Base-by-base conservation (phyloP, 2,329 filamentous ascomycete genomes). In the Aspergillus texensis region DNA sequence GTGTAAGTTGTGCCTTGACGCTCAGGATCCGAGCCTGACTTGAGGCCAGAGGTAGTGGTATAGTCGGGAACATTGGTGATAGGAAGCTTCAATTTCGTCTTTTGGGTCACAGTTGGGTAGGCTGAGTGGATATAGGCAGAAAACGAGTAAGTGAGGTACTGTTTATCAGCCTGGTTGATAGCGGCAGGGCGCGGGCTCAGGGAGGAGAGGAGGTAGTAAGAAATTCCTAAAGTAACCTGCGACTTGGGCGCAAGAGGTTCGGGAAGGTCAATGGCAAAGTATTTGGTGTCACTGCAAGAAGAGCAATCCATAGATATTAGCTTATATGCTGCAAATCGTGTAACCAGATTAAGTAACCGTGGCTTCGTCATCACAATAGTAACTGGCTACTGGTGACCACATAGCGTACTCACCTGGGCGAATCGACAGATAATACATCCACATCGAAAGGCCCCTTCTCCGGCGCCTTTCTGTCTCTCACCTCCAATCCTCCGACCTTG, bases 51-150 rank as follows among this genome's bases (percentile, higher is more conserved):
- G 21, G 96, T 85, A 67, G 87, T 89, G 60, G 93, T 97, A 79
- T 92, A 96, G 75, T 97, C 93, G 62, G 93, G 91, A 32, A 97
- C 85, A 71, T 92, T 89, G 67, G 86, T 82, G 60, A 88, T 90
- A 55, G 91, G 86, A 71, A 96, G 89, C 83, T 97, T 97, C 80
- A 99, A 81, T 80, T 98, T 97, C 45, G 95, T 98, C 87, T 97
- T 97, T 79, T 99, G 95, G 82, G 97, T 97, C 72, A 87, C 78
- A 16, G 93, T 97, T 21, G 85, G 81, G 82, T 99, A 99, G 65
- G 91, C 89, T 11, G 92, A 96, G 19, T 89, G 90, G 54, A 85
- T 86, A 80, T 96, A 97, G 69, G 91, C 91, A 65, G 92, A 94
- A 83, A 97, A 96, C 61, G 88, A 84, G 83, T 96, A 93, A 62